phyloP scores from a whole-genome alignment of 306 rosid genomes.

The Pterocarpus santalinus region DNA sequence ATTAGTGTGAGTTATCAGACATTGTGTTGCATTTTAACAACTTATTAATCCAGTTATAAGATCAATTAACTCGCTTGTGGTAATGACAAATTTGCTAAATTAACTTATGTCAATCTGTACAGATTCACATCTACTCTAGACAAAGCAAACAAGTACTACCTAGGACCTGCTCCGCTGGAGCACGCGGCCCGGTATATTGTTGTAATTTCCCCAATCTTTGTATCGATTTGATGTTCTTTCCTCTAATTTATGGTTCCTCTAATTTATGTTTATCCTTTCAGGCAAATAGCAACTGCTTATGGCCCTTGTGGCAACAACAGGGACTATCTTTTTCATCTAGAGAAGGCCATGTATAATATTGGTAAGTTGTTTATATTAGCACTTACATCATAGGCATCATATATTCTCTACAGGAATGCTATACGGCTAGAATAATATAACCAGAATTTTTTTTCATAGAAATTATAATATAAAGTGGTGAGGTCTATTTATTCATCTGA shows the following conservation, averaged over 20 bases:
- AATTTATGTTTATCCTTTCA: conserved; percentile 46
- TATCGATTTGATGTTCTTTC: background rate
- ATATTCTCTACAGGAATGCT: background rate
- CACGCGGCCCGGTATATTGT: conserved; percentile 83
- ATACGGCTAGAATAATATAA: too few relatives aligned
- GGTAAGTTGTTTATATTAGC: conserved; percentile 57
- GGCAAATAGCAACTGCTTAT: conserved; percentile 95
- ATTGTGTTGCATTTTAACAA: background rate
- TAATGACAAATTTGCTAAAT: conserved; percentile 38
- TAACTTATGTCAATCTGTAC: conserved; percentile 33
- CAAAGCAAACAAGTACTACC: conserved; percentile 86
- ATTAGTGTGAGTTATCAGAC: conserved; percentile 69
- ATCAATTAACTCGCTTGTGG: background rate
- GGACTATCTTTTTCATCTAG: conserved; percentile 82
- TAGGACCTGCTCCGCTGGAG: conserved; percentile 93
- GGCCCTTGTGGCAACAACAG: conserved; percentile 99
- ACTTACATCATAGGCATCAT: background rate
- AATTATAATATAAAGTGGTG: too few relatives aligned
- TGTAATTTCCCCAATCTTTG: background rate
- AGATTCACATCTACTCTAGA: conserved; percentile 97
- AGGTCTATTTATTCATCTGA: too few relatives aligned
- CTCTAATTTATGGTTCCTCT: background rate
- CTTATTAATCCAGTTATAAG: background rate
- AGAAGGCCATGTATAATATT: conserved; percentile 87
- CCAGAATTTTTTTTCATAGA: too few relatives aligned